These are phyloP conservation scores for Mortierella sp. DNA, from an alignment of 371 early-diverging fungal genomes.

Conservation along the genomic window DNA sequence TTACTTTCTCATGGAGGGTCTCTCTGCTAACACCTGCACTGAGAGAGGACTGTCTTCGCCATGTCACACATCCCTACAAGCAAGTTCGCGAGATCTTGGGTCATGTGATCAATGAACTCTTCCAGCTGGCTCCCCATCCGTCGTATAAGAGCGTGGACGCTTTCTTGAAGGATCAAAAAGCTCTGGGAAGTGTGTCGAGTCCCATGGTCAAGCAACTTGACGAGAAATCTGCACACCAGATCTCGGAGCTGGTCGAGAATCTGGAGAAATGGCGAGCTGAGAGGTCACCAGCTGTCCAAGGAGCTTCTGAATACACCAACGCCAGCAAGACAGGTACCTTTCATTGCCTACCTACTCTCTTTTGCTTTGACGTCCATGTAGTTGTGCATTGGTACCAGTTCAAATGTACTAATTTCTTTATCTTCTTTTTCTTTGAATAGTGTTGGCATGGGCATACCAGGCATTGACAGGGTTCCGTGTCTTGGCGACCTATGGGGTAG, in stretches of 20 bases:
- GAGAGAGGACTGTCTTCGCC: conserved; percentile 66
- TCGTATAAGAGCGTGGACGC: conserved; percentile 62
- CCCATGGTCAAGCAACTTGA: conserved; percentile 59
- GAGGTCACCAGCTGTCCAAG: conserved; percentile 53
- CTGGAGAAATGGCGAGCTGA: conserved; percentile 63
- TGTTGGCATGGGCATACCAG: conserved; percentile 77
- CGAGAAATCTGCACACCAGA: conserved; percentile 47
- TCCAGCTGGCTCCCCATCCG: conserved; percentile 78
- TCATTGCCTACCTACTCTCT: neutral
- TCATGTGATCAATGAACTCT: conserved; percentile 72
- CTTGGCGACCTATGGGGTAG: conserved; percentile 64
- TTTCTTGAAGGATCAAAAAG: conserved; percentile 51
- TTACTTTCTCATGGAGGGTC: conserved; percentile 79
- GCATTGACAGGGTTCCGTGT: conserved; percentile 67
- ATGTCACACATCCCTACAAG: conserved; percentile 86
- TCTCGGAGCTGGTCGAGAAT: conserved; percentile 39
- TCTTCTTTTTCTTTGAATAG: conserved; percentile 36
- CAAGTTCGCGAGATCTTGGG: conserved; percentile 90
- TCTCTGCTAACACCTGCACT: conserved; percentile 61
- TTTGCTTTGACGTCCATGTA: too few relatives aligned
- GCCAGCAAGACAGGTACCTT: conserved; percentile 78
- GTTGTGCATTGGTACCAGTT: too few relatives aligned
- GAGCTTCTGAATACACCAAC: conserved; percentile 73
- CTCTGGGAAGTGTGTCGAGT: conserved; percentile 55
- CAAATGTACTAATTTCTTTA: neutral